These are phyloP conservation scores for Russula lepida DNA, from an alignment of 768 basidiomycete species.

Conservation along the genomic window DNA sequence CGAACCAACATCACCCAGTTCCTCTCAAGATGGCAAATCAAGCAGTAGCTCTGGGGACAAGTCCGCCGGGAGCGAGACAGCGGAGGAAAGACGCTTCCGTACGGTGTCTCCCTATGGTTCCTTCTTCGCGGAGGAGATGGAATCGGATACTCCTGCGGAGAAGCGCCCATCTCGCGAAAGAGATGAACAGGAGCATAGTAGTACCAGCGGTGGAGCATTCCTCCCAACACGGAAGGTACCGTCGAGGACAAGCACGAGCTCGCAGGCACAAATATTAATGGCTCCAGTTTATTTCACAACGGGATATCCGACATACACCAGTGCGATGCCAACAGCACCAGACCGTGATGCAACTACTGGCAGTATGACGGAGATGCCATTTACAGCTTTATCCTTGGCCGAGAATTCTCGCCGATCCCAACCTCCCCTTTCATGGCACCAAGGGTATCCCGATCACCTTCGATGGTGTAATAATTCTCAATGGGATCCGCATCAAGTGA, in stretches of 20 bases:
- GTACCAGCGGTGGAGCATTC: neutral
- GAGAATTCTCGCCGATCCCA: neutral
- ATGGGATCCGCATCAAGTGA: neutral
- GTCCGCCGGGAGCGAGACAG: neutral
- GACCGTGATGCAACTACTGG: too few relatives aligned
- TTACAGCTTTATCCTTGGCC: neutral
- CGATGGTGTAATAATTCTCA: neutral
- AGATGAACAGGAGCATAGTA: neutral
- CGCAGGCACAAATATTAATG: neutral
- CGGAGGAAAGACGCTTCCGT: neutral
- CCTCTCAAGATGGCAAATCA: slow-evolving; percentile 7
- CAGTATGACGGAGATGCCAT: neutral
- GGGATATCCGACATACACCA: neutral
- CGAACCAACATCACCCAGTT: neutral
- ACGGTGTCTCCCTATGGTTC: slow-evolving; percentile 13
- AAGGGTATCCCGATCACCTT: neutral
- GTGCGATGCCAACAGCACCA: neutral
- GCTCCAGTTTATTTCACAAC: neutral
- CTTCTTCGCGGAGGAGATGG: slow-evolving; percentile 14
- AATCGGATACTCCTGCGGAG: neutral
- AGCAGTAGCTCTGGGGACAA: neutral
- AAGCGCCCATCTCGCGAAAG: neutral
- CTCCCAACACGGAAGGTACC: neutral
- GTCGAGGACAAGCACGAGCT: neutral
- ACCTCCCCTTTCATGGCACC: neutral